These are phyloP conservation scores for Amoeboaphelidium occidentale DNA, from an alignment of 371 early-diverging fungal genomes.

Conservation along the genomic window DNA sequence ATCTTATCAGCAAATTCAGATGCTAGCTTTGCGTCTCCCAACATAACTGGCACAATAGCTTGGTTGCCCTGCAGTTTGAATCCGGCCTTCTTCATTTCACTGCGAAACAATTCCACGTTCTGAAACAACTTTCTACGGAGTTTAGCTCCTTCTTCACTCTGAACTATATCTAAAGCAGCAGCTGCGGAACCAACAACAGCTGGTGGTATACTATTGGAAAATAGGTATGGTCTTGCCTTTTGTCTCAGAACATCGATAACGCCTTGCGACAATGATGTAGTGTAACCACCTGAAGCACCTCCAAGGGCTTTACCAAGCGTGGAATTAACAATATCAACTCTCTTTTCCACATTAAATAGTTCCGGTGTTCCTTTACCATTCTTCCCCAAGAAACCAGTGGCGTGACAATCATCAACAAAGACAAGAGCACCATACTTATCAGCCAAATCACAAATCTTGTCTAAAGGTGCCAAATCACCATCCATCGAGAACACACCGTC, in stretches of 20 bases:
- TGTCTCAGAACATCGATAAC: conserved; percentile 25
- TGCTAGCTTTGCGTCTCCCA: conserved; percentile 30
- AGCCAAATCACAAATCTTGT: conserved; percentile 29
- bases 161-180: conserved; percentile 28
- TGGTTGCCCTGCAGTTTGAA: conserved; percentile 27
- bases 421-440: conserved; percentile 29
- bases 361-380: conserved; percentile 31
- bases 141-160: conserved; percentile 9
- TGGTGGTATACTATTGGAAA: conserved; percentile 34
- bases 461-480: conserved; percentile 27
- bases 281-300: conserved; percentile 35
- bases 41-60: conserved; percentile 32
- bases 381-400: conserved; percentile 30
- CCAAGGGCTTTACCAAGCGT: conserved; percentile 37
- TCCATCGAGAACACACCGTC: conserved; percentile 43
- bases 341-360: conserved; percentile 20
- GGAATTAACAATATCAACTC: conserved; percentile 31
- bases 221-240: conserved; percentile 28
- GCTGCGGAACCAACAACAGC: conserved; percentile 32
- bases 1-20: conserved; percentile 25
- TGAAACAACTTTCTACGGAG: conserved; percentile 21
- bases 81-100: conserved; percentile 21
- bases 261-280: conserved; percentile 18
- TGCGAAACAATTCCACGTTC: conserved; percentile 24
- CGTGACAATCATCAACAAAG: conserved; percentile 35